Evolutionary conservation across 805 yeast genomes (phyloP).

Genomic region (Komagataella phaffii): DNA sequence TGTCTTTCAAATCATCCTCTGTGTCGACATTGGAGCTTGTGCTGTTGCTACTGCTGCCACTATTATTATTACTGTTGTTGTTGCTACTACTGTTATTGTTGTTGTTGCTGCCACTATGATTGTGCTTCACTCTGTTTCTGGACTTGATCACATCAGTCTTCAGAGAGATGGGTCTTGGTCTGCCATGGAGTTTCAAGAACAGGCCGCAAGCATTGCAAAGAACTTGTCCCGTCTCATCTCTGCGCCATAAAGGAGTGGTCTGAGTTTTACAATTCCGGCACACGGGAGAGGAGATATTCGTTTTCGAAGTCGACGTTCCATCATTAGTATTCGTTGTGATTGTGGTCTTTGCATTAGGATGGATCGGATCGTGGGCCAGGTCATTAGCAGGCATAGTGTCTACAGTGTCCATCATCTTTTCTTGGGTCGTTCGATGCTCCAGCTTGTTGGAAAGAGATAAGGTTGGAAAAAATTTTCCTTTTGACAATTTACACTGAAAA

Average conservation of each 20-base stretch:
- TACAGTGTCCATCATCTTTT: neutral
- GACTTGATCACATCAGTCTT: slow-evolving; percentile 90
- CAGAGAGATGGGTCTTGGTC: slow-evolving; percentile 82
- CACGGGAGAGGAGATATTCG: slow-evolving; percentile 50
- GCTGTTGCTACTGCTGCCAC: slow-evolving; percentile 2
- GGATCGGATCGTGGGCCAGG: slow-evolving; percentile 20
- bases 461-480: neutral
- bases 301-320: slow-evolving; percentile 53
- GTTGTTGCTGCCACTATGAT: slow-evolving; percentile 4
- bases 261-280: slow-evolving; percentile 89
- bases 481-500: neutral
- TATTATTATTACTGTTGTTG: slow-evolving; percentile 1
- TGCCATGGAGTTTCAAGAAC: slow-evolving; percentile 79
- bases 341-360: slow-evolving; percentile 53
- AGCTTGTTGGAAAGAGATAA: neutral
- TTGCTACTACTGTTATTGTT: neutral
- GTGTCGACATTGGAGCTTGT: slow-evolving; percentile 2
- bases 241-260: slow-evolving; percentile 90
- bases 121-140: slow-evolving; percentile 68
- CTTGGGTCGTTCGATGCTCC: neutral
- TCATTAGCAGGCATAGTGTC: neutral
- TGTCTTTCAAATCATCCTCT: slow-evolving; percentile 4
- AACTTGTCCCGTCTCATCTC: slow-evolving; percentile 85
- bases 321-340: slow-evolving; percentile 36
- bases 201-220: slow-evolving; percentile 92